phyloP scores from a whole-genome alignment of 2,329 filamentous ascomycete species.

The Alternaria sp. region DNA sequence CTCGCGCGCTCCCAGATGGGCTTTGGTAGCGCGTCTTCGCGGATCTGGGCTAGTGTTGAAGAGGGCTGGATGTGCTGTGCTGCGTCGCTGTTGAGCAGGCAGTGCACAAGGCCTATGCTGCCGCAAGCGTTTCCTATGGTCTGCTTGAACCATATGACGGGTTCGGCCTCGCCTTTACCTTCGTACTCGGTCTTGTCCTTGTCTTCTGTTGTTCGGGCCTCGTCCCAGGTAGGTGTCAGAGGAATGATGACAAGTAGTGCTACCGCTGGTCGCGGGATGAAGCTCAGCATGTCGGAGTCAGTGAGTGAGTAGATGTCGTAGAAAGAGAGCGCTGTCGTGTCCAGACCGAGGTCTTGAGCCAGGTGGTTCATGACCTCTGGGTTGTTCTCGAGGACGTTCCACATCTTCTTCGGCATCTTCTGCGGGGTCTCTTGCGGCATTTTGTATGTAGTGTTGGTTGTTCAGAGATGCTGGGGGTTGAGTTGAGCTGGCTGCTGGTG shows the following conservation, averaged over 20 bases:
- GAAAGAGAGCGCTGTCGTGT: slow-evolving; percentile 53
- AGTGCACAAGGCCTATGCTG: slow-evolving; percentile 63
- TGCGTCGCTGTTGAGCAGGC: slow-evolving; percentile 58
- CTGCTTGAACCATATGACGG: slow-evolving; percentile 65
- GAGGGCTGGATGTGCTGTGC: slow-evolving; percentile 51
- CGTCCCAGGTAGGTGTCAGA: slow-evolving; percentile 44
- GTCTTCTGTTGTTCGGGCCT: slow-evolving; percentile 52
- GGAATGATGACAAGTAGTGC: slow-evolving; percentile 63
- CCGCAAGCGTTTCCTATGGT: slow-evolving; percentile 66
- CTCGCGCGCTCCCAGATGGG: slow-evolving; percentile 55
- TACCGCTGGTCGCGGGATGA: slow-evolving; percentile 60
- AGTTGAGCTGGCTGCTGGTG: neutral
- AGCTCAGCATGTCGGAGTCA: slow-evolving; percentile 56
- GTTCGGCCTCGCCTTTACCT: slow-evolving; percentile 56
- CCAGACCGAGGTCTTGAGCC: slow-evolving; percentile 57
- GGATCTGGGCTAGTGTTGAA: slow-evolving; percentile 54
- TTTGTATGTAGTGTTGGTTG: neutral
- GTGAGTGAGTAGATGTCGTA: slow-evolving; percentile 62
- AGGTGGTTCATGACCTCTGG: slow-evolving; percentile 61
- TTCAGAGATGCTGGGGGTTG: neutral
- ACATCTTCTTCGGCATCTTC: slow-evolving; percentile 38
- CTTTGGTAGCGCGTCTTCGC: slow-evolving; percentile 54
- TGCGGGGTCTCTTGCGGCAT: neutral
- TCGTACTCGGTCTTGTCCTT: slow-evolving; percentile 52
- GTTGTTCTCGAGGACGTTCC: slow-evolving; percentile 57